Evolutionary conservation across 2,329 filamentous ascomycete species (phyloP).

Genomic region (Colletotrichum australisinense): DNA sequence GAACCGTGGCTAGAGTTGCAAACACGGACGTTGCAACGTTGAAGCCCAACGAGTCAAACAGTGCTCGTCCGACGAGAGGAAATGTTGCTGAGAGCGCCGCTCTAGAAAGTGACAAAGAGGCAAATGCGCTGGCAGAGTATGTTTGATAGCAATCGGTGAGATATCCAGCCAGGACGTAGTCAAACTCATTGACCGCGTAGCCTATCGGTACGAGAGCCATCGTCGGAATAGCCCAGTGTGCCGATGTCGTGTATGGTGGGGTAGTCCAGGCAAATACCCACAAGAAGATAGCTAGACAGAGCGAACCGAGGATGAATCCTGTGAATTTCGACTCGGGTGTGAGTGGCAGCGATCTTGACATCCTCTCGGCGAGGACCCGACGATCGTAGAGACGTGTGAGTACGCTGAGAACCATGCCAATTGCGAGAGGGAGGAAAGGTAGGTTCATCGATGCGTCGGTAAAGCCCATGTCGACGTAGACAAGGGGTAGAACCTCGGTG

Average conservation of each 20-base stretch:
- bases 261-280: conserved; percentile 60
- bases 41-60: conserved; percentile 10
- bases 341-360: conserved; percentile 16
- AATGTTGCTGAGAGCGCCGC: conserved; percentile 15
- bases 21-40: neutral
- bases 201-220: conserved; percentile 55
- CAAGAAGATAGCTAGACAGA: conserved; percentile 54
- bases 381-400: conserved; percentile 12
- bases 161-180: conserved; percentile 28
- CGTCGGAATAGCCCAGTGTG: conserved; percentile 53
- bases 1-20: conserved; percentile 1
- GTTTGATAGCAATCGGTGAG: conserved; percentile 23
- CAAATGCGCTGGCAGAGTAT: conserved; percentile 5
- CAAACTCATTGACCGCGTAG: conserved; percentile 58
- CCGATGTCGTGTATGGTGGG: conserved; percentile 47
- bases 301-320: conserved; percentile 55
- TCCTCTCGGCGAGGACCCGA: neutral
- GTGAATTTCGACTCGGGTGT: conserved; percentile 33
- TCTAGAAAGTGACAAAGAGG: conserved; percentile 5
- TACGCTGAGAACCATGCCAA: conserved; percentile 9
- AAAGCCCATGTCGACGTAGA: conserved; percentile 11
- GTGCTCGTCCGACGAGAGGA: neutral
- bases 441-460: neutral
- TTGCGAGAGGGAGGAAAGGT: neutral
- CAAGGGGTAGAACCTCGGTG: conserved; percentile 4